These are phyloP conservation scores for Penstemon eatonii DNA, from an alignment of 257 asterid genomes.

Conservation along the genomic window DNA sequence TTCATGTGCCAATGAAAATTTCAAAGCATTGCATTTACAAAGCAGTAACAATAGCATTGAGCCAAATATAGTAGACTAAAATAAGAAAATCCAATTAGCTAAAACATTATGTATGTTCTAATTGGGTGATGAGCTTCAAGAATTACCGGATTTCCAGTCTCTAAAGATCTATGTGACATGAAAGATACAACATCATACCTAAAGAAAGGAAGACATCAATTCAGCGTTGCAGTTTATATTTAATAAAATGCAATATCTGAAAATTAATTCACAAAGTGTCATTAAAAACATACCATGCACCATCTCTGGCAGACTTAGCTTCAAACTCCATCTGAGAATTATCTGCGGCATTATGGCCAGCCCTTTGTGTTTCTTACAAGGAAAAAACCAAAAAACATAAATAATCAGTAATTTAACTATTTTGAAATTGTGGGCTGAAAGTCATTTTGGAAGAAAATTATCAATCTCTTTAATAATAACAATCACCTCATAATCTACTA, in stretches of 20 bases:
- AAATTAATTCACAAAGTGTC: constrained; percentile 10
- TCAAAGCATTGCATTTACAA: too few species aligned
- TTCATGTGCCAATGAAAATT: too few species aligned
- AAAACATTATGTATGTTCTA: constrained; percentile 20
- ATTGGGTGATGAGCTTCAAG: constrained; percentile 33
- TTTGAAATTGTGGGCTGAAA: too few species aligned
- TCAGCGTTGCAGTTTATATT: constrained; percentile 12
- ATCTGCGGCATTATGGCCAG: constrained; percentile 53
- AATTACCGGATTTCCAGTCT: constrained; percentile 81
- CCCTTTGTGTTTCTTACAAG: constrained; percentile 44
- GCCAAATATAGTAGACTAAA: constrained; percentile 2
- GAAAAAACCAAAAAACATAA: background rate
- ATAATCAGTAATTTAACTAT: background rate
- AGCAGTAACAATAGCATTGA: constrained; percentile 12
- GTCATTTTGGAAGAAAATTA: background rate
- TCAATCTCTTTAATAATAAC: background rate
- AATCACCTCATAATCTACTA: constrained; percentile 3
- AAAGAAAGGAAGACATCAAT: constrained; percentile 20
- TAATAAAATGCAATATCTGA: background rate
- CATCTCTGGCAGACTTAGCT: constrained; percentile 96
- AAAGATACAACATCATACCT: constrained; percentile 90
- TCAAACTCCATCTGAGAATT: constrained; percentile 80
- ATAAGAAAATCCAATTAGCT: constrained; percentile 20
- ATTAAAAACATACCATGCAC: constrained; percentile 77
- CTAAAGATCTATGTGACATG: constrained; percentile 68